Percentiles rank a stretch among this genome's conserved stretches.
These are phyloP conservation scores for Ganoderma lingzhi DNA, from an alignment of 1,284 basidiomycete species.

Conservation along the genomic window DNA sequence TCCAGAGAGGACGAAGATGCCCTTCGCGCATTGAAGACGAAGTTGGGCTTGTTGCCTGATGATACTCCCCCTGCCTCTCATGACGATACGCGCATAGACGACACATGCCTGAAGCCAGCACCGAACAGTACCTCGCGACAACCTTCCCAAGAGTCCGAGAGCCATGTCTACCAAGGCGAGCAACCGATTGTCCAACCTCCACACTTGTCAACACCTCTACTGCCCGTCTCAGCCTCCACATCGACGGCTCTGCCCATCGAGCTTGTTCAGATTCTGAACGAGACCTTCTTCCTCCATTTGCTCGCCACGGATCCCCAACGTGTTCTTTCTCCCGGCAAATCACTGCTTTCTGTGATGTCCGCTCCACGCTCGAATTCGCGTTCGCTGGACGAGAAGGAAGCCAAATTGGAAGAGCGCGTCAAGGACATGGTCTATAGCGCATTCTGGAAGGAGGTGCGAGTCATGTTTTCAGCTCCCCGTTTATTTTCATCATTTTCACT, in stretches of 20 bases:
- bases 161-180: constrained; percentile 4
- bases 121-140: background rate
- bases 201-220: constrained; percentile 36
- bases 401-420: constrained; percentile 57
- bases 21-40: constrained; percentile 38
- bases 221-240: constrained; percentile 40
- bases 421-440: constrained; percentile 63
- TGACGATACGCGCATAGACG: constrained; percentile 1
- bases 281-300: constrained; percentile 68
- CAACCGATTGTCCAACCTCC: constrained; percentile 39
- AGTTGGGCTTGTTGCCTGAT: constrained; percentile 28
- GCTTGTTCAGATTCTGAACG: constrained; percentile 59
- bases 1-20: constrained; percentile 44
- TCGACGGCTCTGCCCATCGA: constrained; percentile 56
- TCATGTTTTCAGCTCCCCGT: too few relatives aligned
- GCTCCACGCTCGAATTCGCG: constrained; percentile 42
- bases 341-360: constrained; percentile 67
- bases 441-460: constrained; percentile 75
- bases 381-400: constrained; percentile 36
- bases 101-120: constrained; percentile 10
- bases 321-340: constrained; percentile 74
- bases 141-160: constrained; percentile 1
- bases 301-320: constrained; percentile 64
- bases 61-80: constrained; percentile 4
- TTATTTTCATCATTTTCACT: background rate